A percentile compares a stretch with the other conserved stretches of the same genome.
Evolutionary conservation across 208 protist species (phyloP).

Genomic region (Spongospora subterranea): DNA sequence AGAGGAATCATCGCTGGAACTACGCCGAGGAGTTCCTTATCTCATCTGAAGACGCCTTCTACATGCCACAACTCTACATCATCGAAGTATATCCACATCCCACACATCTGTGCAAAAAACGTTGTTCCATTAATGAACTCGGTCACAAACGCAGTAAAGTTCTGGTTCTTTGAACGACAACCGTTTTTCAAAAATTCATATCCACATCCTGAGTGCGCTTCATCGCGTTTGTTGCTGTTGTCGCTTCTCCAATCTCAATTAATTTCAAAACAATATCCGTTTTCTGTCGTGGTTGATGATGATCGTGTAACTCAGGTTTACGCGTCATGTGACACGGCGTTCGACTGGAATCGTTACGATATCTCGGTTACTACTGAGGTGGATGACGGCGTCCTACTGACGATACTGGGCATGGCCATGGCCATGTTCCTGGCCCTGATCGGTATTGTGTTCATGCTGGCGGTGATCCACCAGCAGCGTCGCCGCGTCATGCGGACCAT

Average conservation of each 20-base stretch:
- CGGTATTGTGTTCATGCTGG: slow-evolving; percentile 36
- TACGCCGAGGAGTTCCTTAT: slow-evolving; percentile 39
- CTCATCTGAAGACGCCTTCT: not conserved
- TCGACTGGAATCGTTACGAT: not conserved
- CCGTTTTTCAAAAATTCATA: too few species aligned
- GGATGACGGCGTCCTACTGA: not conserved
- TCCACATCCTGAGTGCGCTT: too few species aligned
- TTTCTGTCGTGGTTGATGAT: too few species aligned
- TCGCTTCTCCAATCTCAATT: too few species aligned
- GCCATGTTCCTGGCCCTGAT: slow-evolving; percentile 35
- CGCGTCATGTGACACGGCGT: slow-evolving; percentile 38
- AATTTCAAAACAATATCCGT: too few species aligned
- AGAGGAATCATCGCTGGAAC: slow-evolving; percentile 53
- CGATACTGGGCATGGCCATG: slow-evolving; percentile 6
- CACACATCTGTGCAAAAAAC: not conserved
- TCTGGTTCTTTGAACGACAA: too few species aligned
- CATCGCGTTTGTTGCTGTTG: too few species aligned
- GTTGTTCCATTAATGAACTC: not conserved
- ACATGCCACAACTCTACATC: not conserved
- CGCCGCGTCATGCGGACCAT: not conserved
- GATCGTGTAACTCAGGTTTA: not conserved
- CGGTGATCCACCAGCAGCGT: slow-evolving; percentile 35
- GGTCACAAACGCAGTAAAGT: too few species aligned
- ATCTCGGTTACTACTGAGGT: not conserved
- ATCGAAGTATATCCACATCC: not conserved